A percentile compares a stretch with the other conserved stretches of the same genome.
phyloP scores from a whole-genome alignment of 2,329 filamentous ascomycete genomes.

The Exophiala bonariae region DNA sequence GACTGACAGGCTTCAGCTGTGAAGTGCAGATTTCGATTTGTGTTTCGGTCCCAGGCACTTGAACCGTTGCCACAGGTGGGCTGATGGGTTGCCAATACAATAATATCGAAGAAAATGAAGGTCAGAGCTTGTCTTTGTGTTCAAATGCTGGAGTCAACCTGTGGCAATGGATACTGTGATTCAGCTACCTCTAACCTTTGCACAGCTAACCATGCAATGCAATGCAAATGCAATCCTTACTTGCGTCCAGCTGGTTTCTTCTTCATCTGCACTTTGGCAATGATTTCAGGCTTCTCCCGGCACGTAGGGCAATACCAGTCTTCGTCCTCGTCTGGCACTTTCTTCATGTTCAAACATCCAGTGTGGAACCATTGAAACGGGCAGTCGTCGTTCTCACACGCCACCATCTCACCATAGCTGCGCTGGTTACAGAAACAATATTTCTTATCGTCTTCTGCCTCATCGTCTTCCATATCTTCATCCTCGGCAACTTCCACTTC shows the following conservation, averaged over 20 bases:
- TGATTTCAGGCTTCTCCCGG: slow-evolving; percentile 35
- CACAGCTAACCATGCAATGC: too few species aligned
- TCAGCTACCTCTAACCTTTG: too few species aligned
- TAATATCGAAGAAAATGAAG: too few species aligned
- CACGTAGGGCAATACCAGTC: slow-evolving; percentile 60
- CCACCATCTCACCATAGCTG: slow-evolving; percentile 67
- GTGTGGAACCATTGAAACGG: slow-evolving; percentile 69
- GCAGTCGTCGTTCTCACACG: slow-evolving; percentile 66
- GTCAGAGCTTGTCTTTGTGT: too few species aligned
- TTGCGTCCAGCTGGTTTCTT: slow-evolving; percentile 20
- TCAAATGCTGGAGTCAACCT: too few species aligned
- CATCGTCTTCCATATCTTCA: slow-evolving; percentile 50
- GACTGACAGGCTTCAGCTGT: too few species aligned
- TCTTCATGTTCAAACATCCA: slow-evolving; percentile 61
- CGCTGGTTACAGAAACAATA: slow-evolving; percentile 68
- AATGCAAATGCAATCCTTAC: slow-evolving; percentile 3
- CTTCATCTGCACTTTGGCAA: slow-evolving; percentile 34
- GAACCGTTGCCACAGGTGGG: too few species aligned
- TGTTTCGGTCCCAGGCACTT: too few species aligned
- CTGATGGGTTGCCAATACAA: too few species aligned
- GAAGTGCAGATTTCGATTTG: too few species aligned
- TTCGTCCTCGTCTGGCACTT: slow-evolving; percentile 57
- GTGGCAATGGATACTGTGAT: too few species aligned
- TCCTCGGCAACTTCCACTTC: slow-evolving; percentile 46
- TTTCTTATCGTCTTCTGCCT: slow-evolving; percentile 59